A percentile compares a stretch with the other conserved stretches of the same genome.
These are phyloP conservation scores for Pythium oligandrum DNA, from an alignment of 352 stramenopile species.

Conservation along the genomic window DNA sequence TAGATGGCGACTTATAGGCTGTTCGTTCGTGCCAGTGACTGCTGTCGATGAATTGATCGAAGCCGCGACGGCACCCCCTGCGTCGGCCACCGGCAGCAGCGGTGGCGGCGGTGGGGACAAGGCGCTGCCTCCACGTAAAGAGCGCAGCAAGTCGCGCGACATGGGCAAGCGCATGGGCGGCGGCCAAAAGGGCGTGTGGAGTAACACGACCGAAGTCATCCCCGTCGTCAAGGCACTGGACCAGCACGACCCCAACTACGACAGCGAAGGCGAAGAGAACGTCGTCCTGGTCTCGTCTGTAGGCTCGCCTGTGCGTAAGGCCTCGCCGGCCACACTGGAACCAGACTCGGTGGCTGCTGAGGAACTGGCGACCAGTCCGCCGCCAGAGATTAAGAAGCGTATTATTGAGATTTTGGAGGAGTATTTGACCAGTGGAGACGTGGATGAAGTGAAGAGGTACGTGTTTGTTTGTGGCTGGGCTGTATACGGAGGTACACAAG, in stretches of 20 bases:
- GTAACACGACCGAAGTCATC: conserved; percentile 71
- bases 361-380: conserved; percentile 66
- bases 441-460: conserved; percentile 83
- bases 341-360: conserved; percentile 68
- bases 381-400: conserved; percentile 87
- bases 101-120: conserved; percentile 40
- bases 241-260: conserved; percentile 91
- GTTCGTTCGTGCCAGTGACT: background rate
- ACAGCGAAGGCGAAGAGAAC: conserved; percentile 89
- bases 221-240: conserved; percentile 65
- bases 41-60: background rate
- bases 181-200: conserved; percentile 81
- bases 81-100: conserved; percentile 4
- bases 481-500: too few species aligned
- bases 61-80: conserved; percentile 1
- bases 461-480: background rate
- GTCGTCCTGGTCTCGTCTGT: conserved; percentile 78
- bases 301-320: conserved; percentile 36
- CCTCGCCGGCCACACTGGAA: conserved; percentile 42
- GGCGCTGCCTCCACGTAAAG: conserved; percentile 49
- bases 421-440: conserved; percentile 86
- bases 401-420: conserved; percentile 87
- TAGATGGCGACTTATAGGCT: background rate
- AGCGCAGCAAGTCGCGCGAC: conserved; percentile 84
- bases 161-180: conserved; percentile 84